Conservation (phyloP, 176 grass and related monocot species). For the Aegilops bicornis region DNA sequence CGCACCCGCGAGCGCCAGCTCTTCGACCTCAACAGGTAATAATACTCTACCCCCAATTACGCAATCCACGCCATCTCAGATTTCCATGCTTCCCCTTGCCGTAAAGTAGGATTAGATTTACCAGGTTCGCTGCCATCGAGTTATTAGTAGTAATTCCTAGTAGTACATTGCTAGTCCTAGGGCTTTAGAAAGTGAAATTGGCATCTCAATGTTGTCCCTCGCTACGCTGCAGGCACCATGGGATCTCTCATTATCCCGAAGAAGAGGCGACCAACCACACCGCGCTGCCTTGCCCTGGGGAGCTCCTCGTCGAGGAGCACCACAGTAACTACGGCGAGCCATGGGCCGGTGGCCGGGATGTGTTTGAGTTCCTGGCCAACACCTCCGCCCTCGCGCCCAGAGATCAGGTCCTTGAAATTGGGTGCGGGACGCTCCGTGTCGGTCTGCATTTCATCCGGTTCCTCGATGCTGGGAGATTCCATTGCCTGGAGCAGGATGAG, state of each 20-base stretch:
- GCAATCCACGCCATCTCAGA: background rate
- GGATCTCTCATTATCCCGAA: slow-evolving; percentile 76
- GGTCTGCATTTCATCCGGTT: slow-evolving; percentile 89
- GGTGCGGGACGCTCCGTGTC: slow-evolving; percentile 90
- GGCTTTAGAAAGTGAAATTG: background rate
- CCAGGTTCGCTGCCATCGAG: background rate
- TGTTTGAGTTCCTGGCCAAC: slow-evolving; percentile 84
- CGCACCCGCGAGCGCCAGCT: slow-evolving; percentile 83
- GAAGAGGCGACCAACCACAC: slow-evolving; percentile 66
- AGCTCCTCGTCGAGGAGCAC: slow-evolving; percentile 95
- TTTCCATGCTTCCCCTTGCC: background rate
- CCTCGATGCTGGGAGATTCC: slow-evolving; percentile 69
- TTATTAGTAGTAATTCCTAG: background rate
- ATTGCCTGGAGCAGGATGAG: slow-evolving; percentile 91
- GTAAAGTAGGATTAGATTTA: background rate
- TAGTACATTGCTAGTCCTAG: background rate
- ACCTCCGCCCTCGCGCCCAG: slow-evolving; percentile 41
- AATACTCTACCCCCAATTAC: background rate
- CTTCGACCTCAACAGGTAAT: slow-evolving; percentile 73
- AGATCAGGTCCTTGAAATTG: slow-evolving; percentile 79
- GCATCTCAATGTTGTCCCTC: slow-evolving; percentile 13
- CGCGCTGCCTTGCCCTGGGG: slow-evolving; percentile 58
- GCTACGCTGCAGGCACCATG: slow-evolving; percentile 53
- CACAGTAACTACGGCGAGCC: slow-evolving; percentile 97
- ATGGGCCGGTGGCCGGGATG: slow-evolving; percentile 78